These are phyloP conservation scores for Moelleriella libera DNA, from an alignment of 2,329 filamentous ascomycete genomes.

Conservation along the genomic window DNA sequence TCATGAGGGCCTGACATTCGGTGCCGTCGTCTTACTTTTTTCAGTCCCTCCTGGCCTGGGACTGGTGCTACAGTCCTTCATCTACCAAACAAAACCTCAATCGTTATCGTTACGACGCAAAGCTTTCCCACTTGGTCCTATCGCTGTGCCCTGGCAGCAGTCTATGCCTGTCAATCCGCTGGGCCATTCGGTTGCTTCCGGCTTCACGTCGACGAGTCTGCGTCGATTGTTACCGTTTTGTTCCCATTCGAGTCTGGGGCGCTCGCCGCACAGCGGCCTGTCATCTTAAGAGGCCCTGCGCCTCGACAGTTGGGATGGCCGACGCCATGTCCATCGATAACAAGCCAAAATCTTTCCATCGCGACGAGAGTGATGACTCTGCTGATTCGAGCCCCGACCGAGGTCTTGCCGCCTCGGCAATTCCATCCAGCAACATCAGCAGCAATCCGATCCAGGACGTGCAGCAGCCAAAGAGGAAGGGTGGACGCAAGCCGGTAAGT, in stretches of 20 bases:
- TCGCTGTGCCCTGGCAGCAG: conserved; percentile 1
- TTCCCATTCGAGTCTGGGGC: conserved; percentile 14
- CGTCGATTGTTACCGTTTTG: conserved; percentile 16
- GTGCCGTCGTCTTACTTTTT: background rate
- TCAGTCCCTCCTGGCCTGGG: background rate
- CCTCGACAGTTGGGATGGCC: conserved; percentile 39
- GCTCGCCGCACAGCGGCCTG: conserved; percentile 21
- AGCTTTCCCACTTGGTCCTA: conserved; percentile 3
- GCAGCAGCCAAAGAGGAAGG: conserved; percentile 82
- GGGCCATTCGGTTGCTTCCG: background rate
- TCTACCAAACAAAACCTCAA: conserved; percentile 6
- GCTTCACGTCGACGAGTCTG: background rate
- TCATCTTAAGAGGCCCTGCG: conserved; percentile 16
- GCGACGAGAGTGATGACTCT: conserved; percentile 49
- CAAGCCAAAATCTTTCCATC: conserved; percentile 20
- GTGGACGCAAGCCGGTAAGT: conserved; percentile 92
- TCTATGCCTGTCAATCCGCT: background rate
- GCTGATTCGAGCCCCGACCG: conserved; percentile 45
- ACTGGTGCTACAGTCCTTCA: conserved; percentile 1
- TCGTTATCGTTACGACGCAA: conserved; percentile 5
- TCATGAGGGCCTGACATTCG: conserved; percentile 2
- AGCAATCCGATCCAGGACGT: conserved; percentile 30
- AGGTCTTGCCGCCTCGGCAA: conserved; percentile 25
- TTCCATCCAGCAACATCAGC: conserved; percentile 9
- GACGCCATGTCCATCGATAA: conserved; percentile 52